phyloP scores from a whole-genome alignment of 176 grass and related monocot species.

The Thalia dealbata region DNA sequence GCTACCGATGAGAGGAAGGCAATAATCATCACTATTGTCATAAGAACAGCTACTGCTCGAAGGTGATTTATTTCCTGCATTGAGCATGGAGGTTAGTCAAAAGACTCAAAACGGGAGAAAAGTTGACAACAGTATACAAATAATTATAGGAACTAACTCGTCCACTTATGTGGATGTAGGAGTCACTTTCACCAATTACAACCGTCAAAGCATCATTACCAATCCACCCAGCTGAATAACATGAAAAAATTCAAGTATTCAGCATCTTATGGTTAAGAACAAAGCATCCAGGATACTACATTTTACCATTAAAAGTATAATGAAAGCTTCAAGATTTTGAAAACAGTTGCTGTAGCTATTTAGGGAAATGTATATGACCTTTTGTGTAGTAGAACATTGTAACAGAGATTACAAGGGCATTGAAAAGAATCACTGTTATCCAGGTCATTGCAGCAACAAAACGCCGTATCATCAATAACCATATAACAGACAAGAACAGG shows the following conservation, averaged over 20 bases:
- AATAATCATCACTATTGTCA: slow-evolving; percentile 89
- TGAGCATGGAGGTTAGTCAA: slow-evolving; percentile 12
- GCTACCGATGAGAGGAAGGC: slow-evolving; percentile 82
- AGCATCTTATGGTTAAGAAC: background rate
- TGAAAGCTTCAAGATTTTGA: background rate
- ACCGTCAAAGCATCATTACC: slow-evolving; percentile 82
- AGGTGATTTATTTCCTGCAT: slow-evolving; percentile 84
- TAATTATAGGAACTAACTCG: slow-evolving; percentile 36
- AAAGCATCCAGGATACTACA: background rate
- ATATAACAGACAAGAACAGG: slow-evolving; percentile 72
- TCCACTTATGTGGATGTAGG: slow-evolving; percentile 76
- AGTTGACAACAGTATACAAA: slow-evolving; percentile 4
- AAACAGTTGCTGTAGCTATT: background rate
- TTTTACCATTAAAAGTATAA: background rate
- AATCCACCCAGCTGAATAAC: slow-evolving; percentile 83
- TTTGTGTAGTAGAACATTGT: slow-evolving; percentile 95
- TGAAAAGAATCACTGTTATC: slow-evolving; percentile 93
- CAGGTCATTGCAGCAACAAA: slow-evolving; percentile 94
- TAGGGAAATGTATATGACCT: slow-evolving; percentile 33
- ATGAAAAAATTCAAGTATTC: slow-evolving; percentile 1
- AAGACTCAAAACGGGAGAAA: background rate
- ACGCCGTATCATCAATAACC: slow-evolving; percentile 96
- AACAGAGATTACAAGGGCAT: slow-evolving; percentile 81
- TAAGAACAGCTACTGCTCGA: slow-evolving; percentile 55
- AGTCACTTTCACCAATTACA: slow-evolving; percentile 84